A percentile compares a stretch with the other conserved stretches of the same genome.
These are phyloP conservation scores for Gnomoniopsis smithogilvyi DNA, from an alignment of 2,329 filamentous ascomycete species.

Conservation along the genomic window DNA sequence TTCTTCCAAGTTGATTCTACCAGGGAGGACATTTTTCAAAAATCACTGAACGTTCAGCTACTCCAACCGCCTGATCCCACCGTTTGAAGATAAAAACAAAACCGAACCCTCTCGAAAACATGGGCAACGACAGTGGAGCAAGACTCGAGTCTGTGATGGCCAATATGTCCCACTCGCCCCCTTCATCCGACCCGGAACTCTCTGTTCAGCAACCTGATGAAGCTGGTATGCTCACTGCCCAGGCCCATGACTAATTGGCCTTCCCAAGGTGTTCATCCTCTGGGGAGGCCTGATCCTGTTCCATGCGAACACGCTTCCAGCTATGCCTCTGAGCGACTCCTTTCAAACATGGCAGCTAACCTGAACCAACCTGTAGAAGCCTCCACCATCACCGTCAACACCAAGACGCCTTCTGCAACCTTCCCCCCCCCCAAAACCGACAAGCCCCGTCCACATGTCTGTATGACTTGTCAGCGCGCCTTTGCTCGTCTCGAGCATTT, in stretches of 20 bases:
- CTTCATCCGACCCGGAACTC: slow-evolving; percentile 11
- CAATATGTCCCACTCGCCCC: slow-evolving; percentile 12
- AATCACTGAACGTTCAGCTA: background rate
- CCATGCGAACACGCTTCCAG: background rate
- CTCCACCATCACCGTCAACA: slow-evolving; percentile 51
- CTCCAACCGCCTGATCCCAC: background rate
- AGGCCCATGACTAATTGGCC: background rate
- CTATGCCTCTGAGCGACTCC: slow-evolving; percentile 1
- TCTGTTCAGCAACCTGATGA: slow-evolving; percentile 14
- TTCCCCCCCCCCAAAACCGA: slow-evolving; percentile 91
- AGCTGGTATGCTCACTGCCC: slow-evolving; percentile 17
- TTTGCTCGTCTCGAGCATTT: slow-evolving; percentile 95
- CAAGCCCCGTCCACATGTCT: slow-evolving; percentile 93
- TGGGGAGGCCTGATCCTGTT: background rate
- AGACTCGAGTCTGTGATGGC: slow-evolving; percentile 16
- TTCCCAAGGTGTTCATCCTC: background rate
- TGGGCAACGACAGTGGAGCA: slow-evolving; percentile 18
- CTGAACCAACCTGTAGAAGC: slow-evolving; percentile 26
- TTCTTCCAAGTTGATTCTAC: too few species aligned
- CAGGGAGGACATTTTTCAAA: too few species aligned
- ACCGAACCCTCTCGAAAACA: background rate
- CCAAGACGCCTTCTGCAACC: slow-evolving; percentile 33
- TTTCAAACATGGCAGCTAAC: background rate
- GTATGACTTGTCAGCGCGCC: slow-evolving; percentile 83
- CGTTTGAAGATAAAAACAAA: background rate